A percentile compares a stretch with the other conserved stretches of the same genome.
phyloP scores from a whole-genome alignment of 2,329 filamentous ascomycete genomes.

The Epichloe coenophiala region DNA sequence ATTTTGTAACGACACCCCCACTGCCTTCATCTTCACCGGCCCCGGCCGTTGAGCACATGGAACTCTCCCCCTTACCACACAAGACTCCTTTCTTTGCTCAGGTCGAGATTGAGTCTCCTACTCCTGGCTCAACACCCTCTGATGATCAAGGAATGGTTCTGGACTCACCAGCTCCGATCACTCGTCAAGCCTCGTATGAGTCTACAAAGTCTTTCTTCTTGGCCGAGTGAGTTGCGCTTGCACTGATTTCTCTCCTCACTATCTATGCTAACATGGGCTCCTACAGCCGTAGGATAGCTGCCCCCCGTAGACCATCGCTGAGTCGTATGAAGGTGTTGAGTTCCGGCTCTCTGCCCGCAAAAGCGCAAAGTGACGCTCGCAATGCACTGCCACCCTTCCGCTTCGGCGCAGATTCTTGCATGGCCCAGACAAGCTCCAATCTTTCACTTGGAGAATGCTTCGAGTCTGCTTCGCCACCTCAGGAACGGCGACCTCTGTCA shows the following conservation, averaged over 20 bases:
- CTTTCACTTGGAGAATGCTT: slow-evolving; percentile 72
- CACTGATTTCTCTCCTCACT: slow-evolving; percentile 8
- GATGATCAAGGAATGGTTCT: slow-evolving; percentile 33
- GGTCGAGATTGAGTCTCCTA: slow-evolving; percentile 59
- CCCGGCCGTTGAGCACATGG: slow-evolving; percentile 64
- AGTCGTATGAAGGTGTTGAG: slow-evolving; percentile 62
- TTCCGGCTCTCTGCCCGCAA: slow-evolving; percentile 49
- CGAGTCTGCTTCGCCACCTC: slow-evolving; percentile 57
- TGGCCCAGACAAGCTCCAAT: slow-evolving; percentile 17
- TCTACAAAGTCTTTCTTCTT: slow-evolving; percentile 32
- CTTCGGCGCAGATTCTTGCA: slow-evolving; percentile 40
- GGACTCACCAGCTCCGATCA: slow-evolving; percentile 40
- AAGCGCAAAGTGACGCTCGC: slow-evolving; percentile 48
- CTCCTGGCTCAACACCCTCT: slow-evolving; percentile 40
- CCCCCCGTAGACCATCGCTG: slow-evolving; percentile 61
- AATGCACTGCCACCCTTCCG: slow-evolving; percentile 51
- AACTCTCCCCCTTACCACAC: slow-evolving; percentile 85
- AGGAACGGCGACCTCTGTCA: slow-evolving; percentile 49
- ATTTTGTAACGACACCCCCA: slow-evolving; percentile 71
- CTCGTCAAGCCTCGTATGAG: slow-evolving; percentile 34
- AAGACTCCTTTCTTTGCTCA: slow-evolving; percentile 58
- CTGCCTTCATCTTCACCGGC: slow-evolving; percentile 72
- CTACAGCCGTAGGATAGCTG: slow-evolving; percentile 50
- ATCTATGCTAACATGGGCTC: slow-evolving; percentile 11
- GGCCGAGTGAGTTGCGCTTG: slow-evolving; percentile 35